Evolutionary conservation across 495 filamentous ascomycete genomes (phyloP), one percentile per base, ranked within the genome.

Genomic region (Penicillium mononematosum): DNA sequence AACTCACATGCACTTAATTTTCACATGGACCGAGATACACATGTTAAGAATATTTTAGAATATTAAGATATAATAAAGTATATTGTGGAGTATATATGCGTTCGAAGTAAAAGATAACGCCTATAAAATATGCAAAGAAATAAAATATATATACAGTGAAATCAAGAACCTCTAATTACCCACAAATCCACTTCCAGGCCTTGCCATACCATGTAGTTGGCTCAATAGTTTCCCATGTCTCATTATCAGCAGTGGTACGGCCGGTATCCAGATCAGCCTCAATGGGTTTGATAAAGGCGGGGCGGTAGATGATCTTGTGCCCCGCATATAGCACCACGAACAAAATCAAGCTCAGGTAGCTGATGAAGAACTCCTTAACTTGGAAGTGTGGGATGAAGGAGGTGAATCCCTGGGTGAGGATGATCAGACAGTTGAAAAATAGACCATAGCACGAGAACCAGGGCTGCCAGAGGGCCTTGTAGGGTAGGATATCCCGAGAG

Each of bases 331-430:
- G 65, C 19, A 83, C 76, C 34, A 79, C 68, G 31, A 85, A 88
- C 22, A 88, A 59, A 43, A 87, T 85, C 41, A 88, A 60, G 56
- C 81, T 84, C 50, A 86, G 73, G 55, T 88, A 88, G 8, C 79
- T 75, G 12, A 81, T 80, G 53, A 88, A 86, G 59, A 88, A 88
- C 20, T 74, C 68, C 63, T 73, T 70, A 10, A 79, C 76, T 53
- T 69, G 67, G 82, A 88, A 90, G 5, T 49, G 53, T 0, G 78
- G 77, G 44, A 90, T 83, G 68, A 87, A 90, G 3, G 78, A 71
- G 5, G 81, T 86, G 67, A 90, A 90, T 5, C 87, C 87, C 67
- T 89, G 85, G 5, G 86, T 88, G 14, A 90, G 39, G 47, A 83
- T 81, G 59, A 89, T 85, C 43, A 89, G 65, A 22, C 81, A 55